These are phyloP conservation scores for Logfia minima DNA, from an alignment of 129 eudicot genomes.

Conservation along the genomic window DNA sequence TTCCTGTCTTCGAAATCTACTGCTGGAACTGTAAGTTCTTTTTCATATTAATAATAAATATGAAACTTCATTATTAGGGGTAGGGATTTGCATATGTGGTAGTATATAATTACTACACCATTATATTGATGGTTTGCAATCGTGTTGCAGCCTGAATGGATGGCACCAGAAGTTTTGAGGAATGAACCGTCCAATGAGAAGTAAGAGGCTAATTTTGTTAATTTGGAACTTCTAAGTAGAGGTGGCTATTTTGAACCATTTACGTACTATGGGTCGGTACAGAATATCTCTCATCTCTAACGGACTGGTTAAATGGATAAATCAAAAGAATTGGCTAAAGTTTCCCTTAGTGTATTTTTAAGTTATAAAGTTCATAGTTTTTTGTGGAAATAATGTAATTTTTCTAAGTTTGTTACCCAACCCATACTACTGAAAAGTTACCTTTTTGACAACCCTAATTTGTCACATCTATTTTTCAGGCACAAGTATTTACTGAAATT, in stretches of 20 bases:
- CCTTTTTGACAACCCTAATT: neutral
- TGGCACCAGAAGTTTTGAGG: constrained; percentile 97
- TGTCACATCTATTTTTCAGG: neutral
- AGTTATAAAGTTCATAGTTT: too few species aligned
- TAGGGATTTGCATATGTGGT: neutral
- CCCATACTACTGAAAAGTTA: neutral
- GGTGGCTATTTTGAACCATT: neutral
- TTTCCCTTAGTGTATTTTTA: neutral
- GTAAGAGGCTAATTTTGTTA: constrained; percentile 43
- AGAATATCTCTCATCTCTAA: neutral
- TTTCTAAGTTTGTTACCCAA: neutral
- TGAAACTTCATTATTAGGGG: neutral
- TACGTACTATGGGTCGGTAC: neutral
- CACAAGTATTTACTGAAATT: neutral
- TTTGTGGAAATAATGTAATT: neutral
- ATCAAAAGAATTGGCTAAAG: neutral
- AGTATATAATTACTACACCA: constrained; percentile 2
- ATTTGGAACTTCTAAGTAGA: neutral
- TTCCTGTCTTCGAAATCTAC: constrained; percentile 85
- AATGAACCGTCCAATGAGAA: constrained; percentile 92
- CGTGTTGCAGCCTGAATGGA: constrained; percentile 96
- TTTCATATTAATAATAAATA: neutral
- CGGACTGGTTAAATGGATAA: neutral
- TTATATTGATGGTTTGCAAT: constrained; percentile 24
- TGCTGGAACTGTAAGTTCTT: constrained; percentile 87